phyloP scores from a whole-genome alignment of 106 monocot species.

The Narthecium ossifragum region DNA sequence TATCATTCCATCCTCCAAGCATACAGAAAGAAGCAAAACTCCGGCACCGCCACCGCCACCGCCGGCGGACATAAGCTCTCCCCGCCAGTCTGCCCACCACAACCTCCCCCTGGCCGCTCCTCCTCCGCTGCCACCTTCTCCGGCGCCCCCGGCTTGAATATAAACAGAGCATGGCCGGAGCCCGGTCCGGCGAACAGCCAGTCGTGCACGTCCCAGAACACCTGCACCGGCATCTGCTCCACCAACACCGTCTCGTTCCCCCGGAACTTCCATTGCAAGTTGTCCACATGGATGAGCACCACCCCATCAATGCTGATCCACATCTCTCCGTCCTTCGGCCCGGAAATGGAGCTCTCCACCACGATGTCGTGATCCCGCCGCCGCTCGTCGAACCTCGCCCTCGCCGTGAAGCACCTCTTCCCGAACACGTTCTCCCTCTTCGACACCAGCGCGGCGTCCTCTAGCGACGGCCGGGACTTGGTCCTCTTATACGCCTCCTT shows the following conservation, averaged over 20 bases:
- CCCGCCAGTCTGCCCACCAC: no score
- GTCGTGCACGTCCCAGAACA: constrained; percentile 92
- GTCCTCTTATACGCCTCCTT: constrained; percentile 86
- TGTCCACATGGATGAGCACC: constrained; percentile 55
- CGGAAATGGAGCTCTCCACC: constrained; percentile 55
- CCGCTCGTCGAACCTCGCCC: constrained; percentile 44
- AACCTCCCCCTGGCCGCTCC: background rate
- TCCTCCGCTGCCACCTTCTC: background rate
- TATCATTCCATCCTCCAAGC: constrained; percentile 83
- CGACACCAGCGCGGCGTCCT: constrained; percentile 46
- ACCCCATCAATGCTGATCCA: constrained; percentile 77
- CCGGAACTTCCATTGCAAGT: constrained; percentile 87
- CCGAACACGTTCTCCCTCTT: constrained; percentile 68
- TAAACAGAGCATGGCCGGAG: constrained; percentile 48
- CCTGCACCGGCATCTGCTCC: constrained; percentile 58
- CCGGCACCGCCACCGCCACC: constrained; percentile 4
- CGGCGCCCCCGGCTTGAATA: constrained; percentile 54
- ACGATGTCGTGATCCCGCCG: constrained; percentile 71
- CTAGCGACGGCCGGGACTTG: constrained; percentile 58
- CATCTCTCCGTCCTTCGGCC: constrained; percentile 63
- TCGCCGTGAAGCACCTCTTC: constrained; percentile 50
- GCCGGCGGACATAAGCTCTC: no score
- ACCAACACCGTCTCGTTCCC: constrained; percentile 73
- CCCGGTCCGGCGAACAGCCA: constrained; percentile 61
- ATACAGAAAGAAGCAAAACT: constrained; percentile 69